Base-by-base conservation (phyloP, 352 stramenopile genomes). In the Globisporangium irregulare region DNA sequence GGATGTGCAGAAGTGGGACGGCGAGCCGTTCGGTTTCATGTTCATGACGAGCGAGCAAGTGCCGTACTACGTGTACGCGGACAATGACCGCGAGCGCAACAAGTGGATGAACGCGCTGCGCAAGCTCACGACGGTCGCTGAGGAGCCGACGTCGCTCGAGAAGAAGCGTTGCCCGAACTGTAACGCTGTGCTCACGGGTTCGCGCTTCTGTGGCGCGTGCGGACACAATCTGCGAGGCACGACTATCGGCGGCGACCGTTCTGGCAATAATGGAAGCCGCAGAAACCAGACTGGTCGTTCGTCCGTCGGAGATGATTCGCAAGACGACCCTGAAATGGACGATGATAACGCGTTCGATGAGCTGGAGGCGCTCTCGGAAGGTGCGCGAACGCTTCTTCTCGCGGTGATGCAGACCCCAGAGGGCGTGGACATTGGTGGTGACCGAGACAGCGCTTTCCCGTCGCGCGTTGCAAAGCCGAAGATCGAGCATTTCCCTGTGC, bases 61-160 rank as follows among this genome's bases (percentile, higher is more conserved):
- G n/a, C 89, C 89, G 38, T 96, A 95, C 73, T 96, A 95, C 65
- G 89, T 96, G 41, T 96, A 94, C 67, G 89, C 89, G 0, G 89
- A 95, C 70, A 96, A 93, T 50, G 87, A 95, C 61, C 84, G 86
- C 2, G 87, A 96, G 69, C 89, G 88, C 36, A 90, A 79, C 48
- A 95, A 95, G 68, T 96, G 89, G 89, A 93, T 96, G 79, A 91
- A 83, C 24, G 89, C 89, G 18, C 74, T 96, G 51, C 74, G 86
- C 36, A 96, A 96, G 70, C 69, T 94, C 14, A 93, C 80, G 10
- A 67, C 81, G 0, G 79, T 92, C 14, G 75, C 75, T 3, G 86
- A 95, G 66, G 87, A 95, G 34, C 82, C 83, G 5, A 76, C 92
- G 14, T 50, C 41, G 34, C 60, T 83, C 2, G 85, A 92, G 59